Conservation (phyloP, 2,329 filamentous ascomycete genomes). For the Colletotrichum theobromicola region DNA sequence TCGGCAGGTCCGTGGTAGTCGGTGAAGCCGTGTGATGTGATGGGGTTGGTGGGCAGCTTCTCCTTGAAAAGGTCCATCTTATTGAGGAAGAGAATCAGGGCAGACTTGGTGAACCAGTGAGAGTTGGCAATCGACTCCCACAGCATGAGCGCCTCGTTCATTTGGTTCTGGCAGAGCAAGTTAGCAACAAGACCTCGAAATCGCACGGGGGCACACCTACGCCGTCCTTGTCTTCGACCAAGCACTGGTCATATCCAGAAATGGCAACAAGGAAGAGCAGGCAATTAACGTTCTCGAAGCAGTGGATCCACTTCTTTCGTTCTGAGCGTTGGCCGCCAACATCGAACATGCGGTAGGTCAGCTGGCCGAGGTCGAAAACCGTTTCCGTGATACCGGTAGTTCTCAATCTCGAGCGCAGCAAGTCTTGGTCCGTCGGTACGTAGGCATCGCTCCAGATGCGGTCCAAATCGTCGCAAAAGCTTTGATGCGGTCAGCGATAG, state of each 20-base stretch:
- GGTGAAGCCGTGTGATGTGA: constrained; percentile 76
- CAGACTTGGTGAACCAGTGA: constrained; percentile 83
- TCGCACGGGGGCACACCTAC: constrained; percentile 57
- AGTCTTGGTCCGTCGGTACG: constrained; percentile 91
- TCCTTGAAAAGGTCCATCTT: constrained; percentile 87
- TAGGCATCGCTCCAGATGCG: constrained; percentile 79
- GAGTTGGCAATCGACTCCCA: constrained; percentile 88
- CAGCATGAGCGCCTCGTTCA: constrained; percentile 87
- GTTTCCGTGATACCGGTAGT: constrained; percentile 98
- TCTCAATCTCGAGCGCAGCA: constrained; percentile 85
- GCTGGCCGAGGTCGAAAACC: constrained; percentile 86
- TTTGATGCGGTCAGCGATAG: constrained; percentile 37
- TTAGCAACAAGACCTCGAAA: constrained; percentile 22
- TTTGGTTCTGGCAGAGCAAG: constrained; percentile 71
- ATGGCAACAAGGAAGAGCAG: constrained; percentile 93
- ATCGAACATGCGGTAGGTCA: constrained; percentile 97
- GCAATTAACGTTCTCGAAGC: constrained; percentile 92
- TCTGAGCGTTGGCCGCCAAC: constrained; percentile 92
- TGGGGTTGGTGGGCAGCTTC: constrained; percentile 74
- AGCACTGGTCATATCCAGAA: constrained; percentile 93
- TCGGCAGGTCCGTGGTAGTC: constrained; percentile 76
- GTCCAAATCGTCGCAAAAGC: constrained; percentile 83
- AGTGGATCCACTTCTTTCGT: constrained; percentile 97
- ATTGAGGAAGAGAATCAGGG: constrained; percentile 85
- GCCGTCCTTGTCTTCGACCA: constrained; percentile 95